Evolutionary conservation across 768 basidiomycete species (phyloP).

Genomic region (Sutorius australiensis): DNA sequence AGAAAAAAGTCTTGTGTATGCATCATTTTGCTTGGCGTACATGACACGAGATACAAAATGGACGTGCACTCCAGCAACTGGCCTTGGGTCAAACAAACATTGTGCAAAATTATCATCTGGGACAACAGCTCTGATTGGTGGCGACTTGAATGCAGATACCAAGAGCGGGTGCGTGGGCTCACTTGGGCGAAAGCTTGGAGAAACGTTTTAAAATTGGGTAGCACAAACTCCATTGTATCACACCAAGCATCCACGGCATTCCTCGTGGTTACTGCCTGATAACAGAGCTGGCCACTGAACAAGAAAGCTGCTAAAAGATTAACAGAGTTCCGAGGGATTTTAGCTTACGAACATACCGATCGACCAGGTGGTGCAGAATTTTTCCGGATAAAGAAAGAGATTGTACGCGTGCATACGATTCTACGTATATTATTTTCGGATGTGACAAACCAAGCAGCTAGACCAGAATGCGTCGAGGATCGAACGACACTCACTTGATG

Average conservation of each 20-base stretch:
- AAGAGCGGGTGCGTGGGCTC: neutral
- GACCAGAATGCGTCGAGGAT: slow-evolving; percentile 1
- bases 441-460: slow-evolving; percentile 74
- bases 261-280: slow-evolving; percentile 38
- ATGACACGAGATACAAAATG: neutral
- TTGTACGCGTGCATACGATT: slow-evolving; percentile 87
- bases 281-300: slow-evolving; percentile 83
- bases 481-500: neutral
- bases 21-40: neutral
- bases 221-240: slow-evolving; percentile 29
- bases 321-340: slow-evolving; percentile 10
- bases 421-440: slow-evolving; percentile 80
- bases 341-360: slow-evolving; percentile 71
- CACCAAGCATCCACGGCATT: slow-evolving; percentile 64
- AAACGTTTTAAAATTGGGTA: neutral
- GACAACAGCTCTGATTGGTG: neutral
- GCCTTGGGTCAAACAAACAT: neutral
- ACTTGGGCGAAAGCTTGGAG: neutral
- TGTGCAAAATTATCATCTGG: neutral
- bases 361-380: slow-evolving; percentile 76
- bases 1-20: neutral
- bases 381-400: slow-evolving; percentile 81
- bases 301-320: slow-evolving; percentile 55
- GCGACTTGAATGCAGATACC: neutral
- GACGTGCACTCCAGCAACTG: neutral